These are phyloP conservation scores for Apiospora arundinis DNA, from an alignment of 2,329 filamentous ascomycete species.

Conservation along the genomic window DNA sequence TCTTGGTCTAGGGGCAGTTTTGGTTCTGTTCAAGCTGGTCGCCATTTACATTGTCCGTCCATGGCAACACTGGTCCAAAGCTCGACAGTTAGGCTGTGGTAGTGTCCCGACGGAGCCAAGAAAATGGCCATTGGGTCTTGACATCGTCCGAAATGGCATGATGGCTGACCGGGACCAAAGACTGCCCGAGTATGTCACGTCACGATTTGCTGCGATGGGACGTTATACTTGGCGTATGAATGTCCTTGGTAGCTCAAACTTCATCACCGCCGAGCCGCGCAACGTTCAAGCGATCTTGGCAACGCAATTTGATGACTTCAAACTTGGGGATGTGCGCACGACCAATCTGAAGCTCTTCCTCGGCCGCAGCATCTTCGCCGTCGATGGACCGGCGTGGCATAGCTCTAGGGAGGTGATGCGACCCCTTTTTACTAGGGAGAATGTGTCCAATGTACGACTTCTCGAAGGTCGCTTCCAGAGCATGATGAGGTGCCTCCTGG, in stretches of 20 bases:
- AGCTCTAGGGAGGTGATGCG: neutral
- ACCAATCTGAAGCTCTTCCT: conserved; percentile 26
- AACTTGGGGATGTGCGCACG: conserved; percentile 31
- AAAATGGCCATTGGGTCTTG: conserved; percentile 8
- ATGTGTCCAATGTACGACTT: conserved; percentile 2
- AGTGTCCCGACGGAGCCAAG: conserved; percentile 9
- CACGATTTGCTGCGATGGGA: conserved; percentile 6
- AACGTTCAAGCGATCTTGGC: conserved; percentile 51
- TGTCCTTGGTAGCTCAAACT: conserved; percentile 2
- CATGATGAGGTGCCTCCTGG: conserved; percentile 1
- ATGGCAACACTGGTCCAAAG: neutral
- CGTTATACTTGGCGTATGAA: conserved; percentile 15
- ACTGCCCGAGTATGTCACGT: neutral
- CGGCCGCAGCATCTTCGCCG: conserved; percentile 23
- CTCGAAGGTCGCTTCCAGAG: conserved; percentile 9
- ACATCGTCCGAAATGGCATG: neutral
- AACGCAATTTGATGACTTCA: conserved; percentile 49
- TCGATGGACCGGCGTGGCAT: conserved; percentile 14
- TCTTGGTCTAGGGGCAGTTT: neutral
- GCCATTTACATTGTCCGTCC: neutral
- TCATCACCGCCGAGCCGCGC: conserved; percentile 42
- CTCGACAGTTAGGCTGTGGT: conserved; percentile 4
- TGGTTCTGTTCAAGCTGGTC: neutral
- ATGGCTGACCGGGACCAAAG: conserved; percentile 14
- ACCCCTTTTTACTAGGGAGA: conserved; percentile 3